phyloP scores from a whole-genome alignment of 2,329 filamentous ascomycete species.

The Paecilomyces sp. region DNA sequence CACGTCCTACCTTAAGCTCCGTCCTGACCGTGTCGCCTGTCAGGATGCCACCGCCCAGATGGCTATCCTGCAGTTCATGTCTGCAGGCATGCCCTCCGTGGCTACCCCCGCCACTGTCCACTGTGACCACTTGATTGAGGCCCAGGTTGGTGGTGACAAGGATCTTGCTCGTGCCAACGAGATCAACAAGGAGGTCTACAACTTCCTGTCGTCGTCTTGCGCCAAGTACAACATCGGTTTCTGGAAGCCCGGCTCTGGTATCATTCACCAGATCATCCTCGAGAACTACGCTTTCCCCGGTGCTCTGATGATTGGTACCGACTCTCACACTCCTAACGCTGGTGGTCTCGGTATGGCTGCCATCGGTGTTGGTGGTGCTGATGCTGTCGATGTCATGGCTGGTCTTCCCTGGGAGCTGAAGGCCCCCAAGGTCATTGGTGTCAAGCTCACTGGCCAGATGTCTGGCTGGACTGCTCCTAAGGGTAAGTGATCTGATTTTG shows the following conservation, averaged over 20 bases:
- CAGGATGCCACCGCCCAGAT: conserved; percentile 99
- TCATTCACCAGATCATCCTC: conserved; percentile 97
- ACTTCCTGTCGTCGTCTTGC: conserved; percentile 88
- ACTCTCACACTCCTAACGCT: conserved; percentile 95
- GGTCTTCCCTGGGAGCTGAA: conserved; percentile 97
- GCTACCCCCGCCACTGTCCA: conserved; percentile 94
- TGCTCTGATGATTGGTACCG: conserved; percentile 94
- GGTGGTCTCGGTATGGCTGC: conserved; percentile 92
- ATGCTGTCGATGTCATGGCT: conserved; percentile 98
- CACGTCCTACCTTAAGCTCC: conserved; percentile 89
- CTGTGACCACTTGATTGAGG: conserved; percentile 99
- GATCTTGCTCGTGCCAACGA: conserved; percentile 84
- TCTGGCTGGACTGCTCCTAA: conserved; percentile 91
- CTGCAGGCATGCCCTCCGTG: conserved; percentile 89
- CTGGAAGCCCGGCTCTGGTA: conserved; percentile 97
- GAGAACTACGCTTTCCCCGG: conserved; percentile 99
- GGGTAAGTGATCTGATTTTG: conserved; percentile 47
- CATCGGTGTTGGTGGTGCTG: conserved; percentile 95
- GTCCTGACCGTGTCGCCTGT: conserved; percentile 95
- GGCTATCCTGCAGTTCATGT: conserved; percentile 99
- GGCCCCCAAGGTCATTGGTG: conserved; percentile 93
- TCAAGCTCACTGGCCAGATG: conserved; percentile 84
- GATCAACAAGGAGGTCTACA: conserved; percentile 99
- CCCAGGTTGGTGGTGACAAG: conserved; percentile 85
- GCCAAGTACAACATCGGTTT: conserved; percentile 99